Evolutionary conservation across 495 filamentous ascomycete genomes (phyloP).

Genomic region (Tuber umbilicatum): DNA sequence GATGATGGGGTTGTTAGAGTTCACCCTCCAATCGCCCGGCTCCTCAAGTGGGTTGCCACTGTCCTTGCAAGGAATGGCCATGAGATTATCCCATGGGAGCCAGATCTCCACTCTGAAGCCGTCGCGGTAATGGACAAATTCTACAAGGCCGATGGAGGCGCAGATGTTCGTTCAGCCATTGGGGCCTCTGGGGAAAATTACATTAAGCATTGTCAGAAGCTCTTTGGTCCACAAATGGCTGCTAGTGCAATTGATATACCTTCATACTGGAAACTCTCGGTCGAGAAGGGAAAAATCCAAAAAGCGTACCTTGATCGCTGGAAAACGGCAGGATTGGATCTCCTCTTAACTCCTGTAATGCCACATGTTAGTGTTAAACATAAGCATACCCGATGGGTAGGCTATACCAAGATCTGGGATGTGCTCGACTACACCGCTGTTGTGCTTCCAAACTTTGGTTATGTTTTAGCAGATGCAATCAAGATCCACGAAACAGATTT

Average conservation of each 20-base stretch:
- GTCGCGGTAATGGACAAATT: conserved; percentile 39
- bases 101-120: conserved; percentile 41
- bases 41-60: conserved; percentile 43
- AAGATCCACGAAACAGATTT: neutral
- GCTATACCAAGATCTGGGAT: conserved; percentile 32
- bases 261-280: conserved; percentile 54
- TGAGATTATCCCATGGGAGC: conserved; percentile 49
- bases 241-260: neutral
- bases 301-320: conserved; percentile 55
- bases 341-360: conserved; percentile 32
- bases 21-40: conserved; percentile 49
- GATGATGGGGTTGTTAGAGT: conserved; percentile 51
- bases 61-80: conserved; percentile 47
- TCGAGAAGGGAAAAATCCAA: conserved; percentile 49
- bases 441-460: conserved; percentile 17
- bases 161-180: conserved; percentile 51
- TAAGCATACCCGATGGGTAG: conserved; percentile 38
- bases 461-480: conserved; percentile 8
- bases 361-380: conserved; percentile 43
- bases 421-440: conserved; percentile 23
- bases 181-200: conserved; percentile 50
- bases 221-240: neutral
- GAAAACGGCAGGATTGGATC: conserved; percentile 45
- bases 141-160: conserved; percentile 53
- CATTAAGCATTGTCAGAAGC: conserved; percentile 32